These are phyloP conservation scores for Solanum hybrid DNA, from an alignment of 305 asterid species.

Conservation along the genomic window DNA sequence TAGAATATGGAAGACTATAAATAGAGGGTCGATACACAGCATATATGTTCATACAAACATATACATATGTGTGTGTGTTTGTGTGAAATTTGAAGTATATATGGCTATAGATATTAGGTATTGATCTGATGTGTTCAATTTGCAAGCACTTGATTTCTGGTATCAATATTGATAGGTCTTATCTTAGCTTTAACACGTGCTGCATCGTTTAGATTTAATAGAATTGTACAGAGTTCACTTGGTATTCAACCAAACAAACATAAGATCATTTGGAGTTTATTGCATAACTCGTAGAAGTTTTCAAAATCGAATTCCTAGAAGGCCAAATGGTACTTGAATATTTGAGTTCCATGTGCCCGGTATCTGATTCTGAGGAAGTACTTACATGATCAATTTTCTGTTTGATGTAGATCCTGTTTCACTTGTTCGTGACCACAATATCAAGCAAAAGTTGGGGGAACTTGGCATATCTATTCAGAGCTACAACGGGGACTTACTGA, in stretches of 20 bases:
- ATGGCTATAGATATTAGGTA: neutral
- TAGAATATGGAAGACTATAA: neutral
- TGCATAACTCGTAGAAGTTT: neutral
- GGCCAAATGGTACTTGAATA: neutral
- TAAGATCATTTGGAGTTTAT: neutral
- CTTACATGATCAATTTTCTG: neutral
- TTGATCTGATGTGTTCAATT: neutral
- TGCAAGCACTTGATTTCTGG: neutral
- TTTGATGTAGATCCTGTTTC: conserved; percentile 58
- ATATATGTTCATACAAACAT: neutral
- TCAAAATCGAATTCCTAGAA: neutral
- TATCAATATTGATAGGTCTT: neutral
- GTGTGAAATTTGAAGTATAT: neutral
- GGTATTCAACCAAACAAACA: neutral
- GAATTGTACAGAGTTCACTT: neutral
- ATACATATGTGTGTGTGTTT: neutral
- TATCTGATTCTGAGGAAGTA: neutral
- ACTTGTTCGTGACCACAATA: conserved; percentile 77
- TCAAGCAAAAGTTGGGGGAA: conserved; percentile 64
- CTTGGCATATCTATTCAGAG: conserved; percentile 58
- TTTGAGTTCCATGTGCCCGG: neutral
- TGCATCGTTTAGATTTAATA: neutral
- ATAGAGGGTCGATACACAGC: neutral
- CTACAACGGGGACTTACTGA: conserved; percentile 62
- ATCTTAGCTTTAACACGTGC: neutral